A percentile compares a stretch with the other conserved stretches of the same genome.
These are phyloP conservation scores for Curvularia hawaiiensis DNA, from an alignment of 2,329 filamentous ascomycete genomes.

Conservation along the genomic window DNA sequence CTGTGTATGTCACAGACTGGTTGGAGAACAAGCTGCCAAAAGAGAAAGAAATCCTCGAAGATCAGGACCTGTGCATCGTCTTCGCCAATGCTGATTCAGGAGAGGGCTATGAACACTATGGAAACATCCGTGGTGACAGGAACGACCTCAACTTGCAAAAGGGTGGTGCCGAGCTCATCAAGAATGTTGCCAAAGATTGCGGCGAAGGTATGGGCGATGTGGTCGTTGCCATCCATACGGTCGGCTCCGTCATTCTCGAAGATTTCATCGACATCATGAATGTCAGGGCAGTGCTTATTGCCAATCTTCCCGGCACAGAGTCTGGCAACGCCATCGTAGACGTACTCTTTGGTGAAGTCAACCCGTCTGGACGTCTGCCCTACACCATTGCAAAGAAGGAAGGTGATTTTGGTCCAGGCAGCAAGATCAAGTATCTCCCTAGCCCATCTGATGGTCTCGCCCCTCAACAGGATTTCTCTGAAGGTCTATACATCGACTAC, in stretches of 20 bases:
- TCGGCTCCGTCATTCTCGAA: constrained; percentile 82
- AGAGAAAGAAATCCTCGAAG: constrained; percentile 51
- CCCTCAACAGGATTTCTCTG: constrained; percentile 81
- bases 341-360: constrained; percentile 77
- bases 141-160: constrained; percentile 78
- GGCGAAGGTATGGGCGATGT: constrained; percentile 65
- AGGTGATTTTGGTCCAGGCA: constrained; percentile 76
- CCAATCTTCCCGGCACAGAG: constrained; percentile 87
- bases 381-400: constrained; percentile 82
- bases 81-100: constrained; percentile 86
- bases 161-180: constrained; percentile 75
- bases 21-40: constrained; percentile 61
- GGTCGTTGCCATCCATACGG: constrained; percentile 84
- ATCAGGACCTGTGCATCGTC: constrained; percentile 81
- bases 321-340: constrained; percentile 82
- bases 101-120: constrained; percentile 66
- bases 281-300: constrained; percentile 79
- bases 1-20: constrained; percentile 64
- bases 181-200: constrained; percentile 72
- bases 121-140: constrained; percentile 72
- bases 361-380: constrained; percentile 80
- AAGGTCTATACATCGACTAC: constrained; percentile 89
- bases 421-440: constrained; percentile 70
- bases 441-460: constrained; percentile 62
- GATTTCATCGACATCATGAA: constrained; percentile 77